These are phyloP conservation scores for Microcyclosporella mali DNA, from an alignment of 2,329 filamentous ascomycete species.

Conservation along the genomic window DNA sequence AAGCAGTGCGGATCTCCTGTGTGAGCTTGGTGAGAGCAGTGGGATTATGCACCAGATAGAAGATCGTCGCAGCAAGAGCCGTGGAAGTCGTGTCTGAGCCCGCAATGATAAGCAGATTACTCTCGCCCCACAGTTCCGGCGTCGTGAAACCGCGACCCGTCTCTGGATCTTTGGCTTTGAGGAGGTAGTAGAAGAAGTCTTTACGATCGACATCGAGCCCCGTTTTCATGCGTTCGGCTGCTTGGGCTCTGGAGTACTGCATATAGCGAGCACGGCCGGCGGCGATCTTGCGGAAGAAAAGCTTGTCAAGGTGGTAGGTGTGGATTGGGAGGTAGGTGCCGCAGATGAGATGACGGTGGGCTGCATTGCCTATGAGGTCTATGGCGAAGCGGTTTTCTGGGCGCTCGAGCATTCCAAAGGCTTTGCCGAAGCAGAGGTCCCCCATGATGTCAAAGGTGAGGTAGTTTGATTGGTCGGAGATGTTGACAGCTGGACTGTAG, in stretches of 20 bases:
- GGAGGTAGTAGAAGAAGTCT: conserved; percentile 26
- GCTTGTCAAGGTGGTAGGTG: conserved; percentile 33
- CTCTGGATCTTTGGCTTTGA: conserved; percentile 28
- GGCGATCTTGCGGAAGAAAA: conserved; percentile 41
- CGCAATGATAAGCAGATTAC: conserved; percentile 28
- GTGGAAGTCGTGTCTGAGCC: conserved; percentile 33
- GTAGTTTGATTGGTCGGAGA: conserved; percentile 39
- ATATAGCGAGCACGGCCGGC: conserved; percentile 37
- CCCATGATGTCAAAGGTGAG: conserved; percentile 35
- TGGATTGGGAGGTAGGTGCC: conserved; percentile 40
- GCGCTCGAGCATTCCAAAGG: conserved; percentile 40
- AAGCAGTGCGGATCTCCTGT: conserved; percentile 38
- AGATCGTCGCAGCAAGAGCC: conserved; percentile 31
- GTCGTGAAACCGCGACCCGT: conserved; percentile 27
- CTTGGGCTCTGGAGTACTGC: conserved; percentile 39
- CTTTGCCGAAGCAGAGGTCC: conserved; percentile 30
- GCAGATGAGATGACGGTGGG: conserved; percentile 29
- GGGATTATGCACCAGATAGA: conserved; percentile 32
- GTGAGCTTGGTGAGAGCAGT: conserved; percentile 25
- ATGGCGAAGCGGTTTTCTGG: conserved; percentile 30
- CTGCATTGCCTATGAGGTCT: conserved; percentile 19
- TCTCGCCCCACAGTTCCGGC: conserved; percentile 26
- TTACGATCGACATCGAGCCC: conserved; percentile 26
- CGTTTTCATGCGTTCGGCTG: conserved; percentile 36
- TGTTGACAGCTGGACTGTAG: conserved; percentile 41